phyloP scores from a whole-genome alignment of 1,284 basidiomycete species.

The Vanrija sp. region DNA sequence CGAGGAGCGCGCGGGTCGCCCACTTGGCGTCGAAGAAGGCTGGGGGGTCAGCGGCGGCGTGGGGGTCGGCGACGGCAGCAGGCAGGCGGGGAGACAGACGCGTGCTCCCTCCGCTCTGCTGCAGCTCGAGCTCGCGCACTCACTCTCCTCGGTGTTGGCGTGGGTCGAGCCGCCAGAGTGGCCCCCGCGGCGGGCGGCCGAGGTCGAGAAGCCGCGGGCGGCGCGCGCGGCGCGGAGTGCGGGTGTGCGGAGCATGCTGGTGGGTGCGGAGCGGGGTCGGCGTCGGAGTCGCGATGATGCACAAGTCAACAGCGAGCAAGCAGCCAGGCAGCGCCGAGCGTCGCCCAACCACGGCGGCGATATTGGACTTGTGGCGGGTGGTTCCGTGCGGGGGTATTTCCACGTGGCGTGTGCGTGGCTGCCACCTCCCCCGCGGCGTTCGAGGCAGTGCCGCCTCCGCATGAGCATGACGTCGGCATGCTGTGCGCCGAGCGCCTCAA shows the following conservation, averaged over 20 bases:
- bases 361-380: too few relatives aligned
- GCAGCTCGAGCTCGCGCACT: constrained; percentile 8
- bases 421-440: too few relatives aligned
- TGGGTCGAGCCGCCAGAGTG: constrained; percentile 15
- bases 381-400: too few relatives aligned
- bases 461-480: too few relatives aligned
- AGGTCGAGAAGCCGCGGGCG: constrained; percentile 14
- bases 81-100: not conserved
- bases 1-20: constrained; percentile 36
- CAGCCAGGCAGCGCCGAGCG: not conserved
- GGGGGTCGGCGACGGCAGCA: not conserved
- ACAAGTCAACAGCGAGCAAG: not conserved
- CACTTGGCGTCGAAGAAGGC: constrained; percentile 45
- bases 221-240: constrained; percentile 12
- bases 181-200: constrained; percentile 19
- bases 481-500: too few relatives aligned
- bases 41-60: constrained; percentile 14
- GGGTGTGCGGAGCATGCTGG: constrained; percentile 14
- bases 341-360: too few relatives aligned
- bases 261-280: not conserved
- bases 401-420: too few relatives aligned
- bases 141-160: constrained; percentile 29
- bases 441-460: too few relatives aligned
- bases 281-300: not conserved
- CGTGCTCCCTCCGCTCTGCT: not conserved